These are phyloP conservation scores for Eustoma russellianum DNA, from an alignment of 257 asterid genomes.

Conservation along the genomic window DNA sequence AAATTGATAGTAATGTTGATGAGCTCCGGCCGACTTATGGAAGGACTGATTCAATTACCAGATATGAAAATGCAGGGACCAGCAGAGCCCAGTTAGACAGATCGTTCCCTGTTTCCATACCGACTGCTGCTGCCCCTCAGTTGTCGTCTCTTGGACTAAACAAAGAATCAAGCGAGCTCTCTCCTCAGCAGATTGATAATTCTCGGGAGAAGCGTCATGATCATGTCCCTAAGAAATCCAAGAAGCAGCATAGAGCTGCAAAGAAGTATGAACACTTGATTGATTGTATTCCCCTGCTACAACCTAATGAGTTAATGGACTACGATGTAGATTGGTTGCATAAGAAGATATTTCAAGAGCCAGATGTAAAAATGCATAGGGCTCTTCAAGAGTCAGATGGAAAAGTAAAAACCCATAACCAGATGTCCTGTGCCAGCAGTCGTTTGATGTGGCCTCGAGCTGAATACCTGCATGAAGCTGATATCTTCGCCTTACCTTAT, in stretches of 20 bases:
- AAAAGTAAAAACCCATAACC: slow-evolving; percentile 6
- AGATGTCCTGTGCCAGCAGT: slow-evolving; percentile 20
- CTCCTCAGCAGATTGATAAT: not conserved
- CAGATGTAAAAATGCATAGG: slow-evolving; percentile 17
- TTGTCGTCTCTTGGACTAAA: slow-evolving; percentile 9
- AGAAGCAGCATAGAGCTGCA: slow-evolving; percentile 20
- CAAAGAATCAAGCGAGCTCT: slow-evolving; percentile 1
- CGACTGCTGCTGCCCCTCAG: not conserved
- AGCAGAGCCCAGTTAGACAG: slow-evolving; percentile 3
- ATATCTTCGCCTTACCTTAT: slow-evolving; percentile 51
- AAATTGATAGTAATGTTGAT: slow-evolving; percentile 10
- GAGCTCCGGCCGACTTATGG: slow-evolving; percentile 36
- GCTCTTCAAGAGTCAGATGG: slow-evolving; percentile 12
- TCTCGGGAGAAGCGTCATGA: slow-evolving; percentile 9
- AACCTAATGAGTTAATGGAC: not conserved
- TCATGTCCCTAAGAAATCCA: slow-evolving; percentile 11
- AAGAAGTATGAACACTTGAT: slow-evolving; percentile 27
- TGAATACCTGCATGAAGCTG: slow-evolving; percentile 36
- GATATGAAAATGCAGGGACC: not conserved
- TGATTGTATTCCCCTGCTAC: slow-evolving; percentile 36
- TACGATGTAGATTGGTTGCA: slow-evolving; percentile 51
- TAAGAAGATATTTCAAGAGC: slow-evolving; percentile 3
- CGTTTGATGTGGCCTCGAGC: slow-evolving; percentile 36
- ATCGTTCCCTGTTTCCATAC: slow-evolving; percentile 2
- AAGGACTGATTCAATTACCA: slow-evolving; percentile 11